These are phyloP conservation scores for Schizophyllum amplum DNA, from an alignment of 1,284 basidiomycete genomes.

Conservation along the genomic window DNA sequence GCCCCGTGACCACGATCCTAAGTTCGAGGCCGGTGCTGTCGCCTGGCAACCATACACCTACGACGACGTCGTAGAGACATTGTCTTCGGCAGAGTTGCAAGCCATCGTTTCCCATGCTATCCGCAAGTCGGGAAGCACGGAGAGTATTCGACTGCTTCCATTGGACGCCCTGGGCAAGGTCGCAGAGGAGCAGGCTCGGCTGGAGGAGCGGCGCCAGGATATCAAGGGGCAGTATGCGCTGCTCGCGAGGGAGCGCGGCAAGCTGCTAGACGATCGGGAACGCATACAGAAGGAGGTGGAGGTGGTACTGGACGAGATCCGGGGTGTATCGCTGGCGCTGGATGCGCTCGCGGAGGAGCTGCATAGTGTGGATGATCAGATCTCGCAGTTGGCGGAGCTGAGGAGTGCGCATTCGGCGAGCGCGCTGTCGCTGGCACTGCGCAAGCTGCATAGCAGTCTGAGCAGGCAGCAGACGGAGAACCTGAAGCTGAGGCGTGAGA, in stretches of 20 bases:
- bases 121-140: constrained; percentile 56
- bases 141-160: constrained; percentile 57
- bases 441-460: constrained; percentile 67
- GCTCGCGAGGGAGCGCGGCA: constrained; percentile 42
- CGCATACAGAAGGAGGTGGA: constrained; percentile 21
- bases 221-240: constrained; percentile 57
- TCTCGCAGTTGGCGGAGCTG: constrained; percentile 51
- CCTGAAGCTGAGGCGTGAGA: neutral
- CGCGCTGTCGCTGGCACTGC: constrained; percentile 68
- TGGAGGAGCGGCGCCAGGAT: constrained; percentile 51
- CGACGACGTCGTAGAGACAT: constrained; percentile 77
- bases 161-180: constrained; percentile 57
- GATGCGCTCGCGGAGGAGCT: constrained; percentile 61
- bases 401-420: constrained; percentile 58
- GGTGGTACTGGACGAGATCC: constrained; percentile 45
- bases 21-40: constrained; percentile 46
- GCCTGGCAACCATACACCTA: constrained; percentile 65
- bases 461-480: constrained; percentile 42
- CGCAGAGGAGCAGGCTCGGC: constrained; percentile 48
- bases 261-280: constrained; percentile 36
- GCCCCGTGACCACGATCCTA: neutral
- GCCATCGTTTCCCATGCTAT: constrained; percentile 65
- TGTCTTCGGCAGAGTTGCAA: constrained; percentile 63
- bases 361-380: constrained; percentile 51
- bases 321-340: constrained; percentile 37